These are phyloP conservation scores for Thyridium curvatum DNA, from an alignment of 2,329 filamentous ascomycete genomes.

Conservation along the genomic window DNA sequence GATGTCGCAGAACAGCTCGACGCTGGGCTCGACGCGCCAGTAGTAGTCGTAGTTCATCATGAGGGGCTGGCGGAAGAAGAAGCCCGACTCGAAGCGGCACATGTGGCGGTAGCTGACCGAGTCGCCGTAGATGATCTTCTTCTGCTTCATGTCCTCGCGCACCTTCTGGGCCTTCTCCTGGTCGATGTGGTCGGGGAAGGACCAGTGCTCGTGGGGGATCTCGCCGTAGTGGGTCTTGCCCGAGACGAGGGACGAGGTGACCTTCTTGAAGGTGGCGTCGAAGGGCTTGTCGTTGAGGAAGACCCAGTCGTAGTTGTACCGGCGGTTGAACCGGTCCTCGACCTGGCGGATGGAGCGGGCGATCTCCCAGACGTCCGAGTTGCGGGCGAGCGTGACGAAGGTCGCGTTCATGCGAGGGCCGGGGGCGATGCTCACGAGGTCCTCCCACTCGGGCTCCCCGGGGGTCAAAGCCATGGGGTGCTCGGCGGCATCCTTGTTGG, in stretches of 20 bases:
- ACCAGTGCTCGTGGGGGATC: conserved; percentile 93
- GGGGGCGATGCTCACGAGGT: conserved; percentile 45
- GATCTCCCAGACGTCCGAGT: conserved; percentile 94
- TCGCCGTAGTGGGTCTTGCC: conserved; percentile 86
- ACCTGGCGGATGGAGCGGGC: conserved; percentile 91
- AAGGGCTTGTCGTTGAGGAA: conserved; percentile 97
- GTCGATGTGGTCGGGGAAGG: conserved; percentile 92
- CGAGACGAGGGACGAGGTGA: conserved; percentile 84
- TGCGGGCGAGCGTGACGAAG: conserved; percentile 92
- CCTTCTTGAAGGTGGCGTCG: conserved; percentile 85
- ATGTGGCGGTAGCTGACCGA: conserved; percentile 97
- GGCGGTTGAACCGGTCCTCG: conserved; percentile 95
- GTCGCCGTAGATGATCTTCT: conserved; percentile 98
- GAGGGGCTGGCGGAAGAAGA: conserved; percentile 93
- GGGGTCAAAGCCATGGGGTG: conserved; percentile 46
- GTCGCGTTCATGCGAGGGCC: conserved; percentile 90
- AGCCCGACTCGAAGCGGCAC: conserved; percentile 98
- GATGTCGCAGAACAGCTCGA: conserved; percentile 94
- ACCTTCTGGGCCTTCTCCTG: conserved; percentile 87
- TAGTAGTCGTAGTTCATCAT: conserved; percentile 99
- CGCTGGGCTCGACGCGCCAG: conserved; percentile 96
- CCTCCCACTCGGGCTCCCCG: conserved; percentile 45
- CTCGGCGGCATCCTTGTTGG: conserved; percentile 29
- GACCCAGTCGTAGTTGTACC: conserved; percentile 98
- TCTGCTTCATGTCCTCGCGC: conserved; percentile 86